phyloP scores from a whole-genome alignment of 2,329 filamentous ascomycete species.

The Fusarium burgessii region DNA sequence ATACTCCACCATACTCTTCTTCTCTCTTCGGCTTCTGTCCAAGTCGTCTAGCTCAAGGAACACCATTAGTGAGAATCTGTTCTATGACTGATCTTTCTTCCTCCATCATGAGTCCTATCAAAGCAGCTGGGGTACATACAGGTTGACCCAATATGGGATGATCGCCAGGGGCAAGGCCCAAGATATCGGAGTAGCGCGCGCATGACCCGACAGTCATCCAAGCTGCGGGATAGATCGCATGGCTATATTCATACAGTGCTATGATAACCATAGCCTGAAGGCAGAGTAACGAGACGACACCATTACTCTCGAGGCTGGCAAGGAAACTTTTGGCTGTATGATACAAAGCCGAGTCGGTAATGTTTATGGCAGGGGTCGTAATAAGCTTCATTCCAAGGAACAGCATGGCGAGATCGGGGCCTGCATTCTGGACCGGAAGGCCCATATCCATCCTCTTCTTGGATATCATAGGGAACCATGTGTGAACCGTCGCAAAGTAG shows the following conservation, averaged over 20 bases:
- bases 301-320: not conserved
- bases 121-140: fast-evolving
- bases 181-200: not conserved
- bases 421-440: not conserved
- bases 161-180: not conserved
- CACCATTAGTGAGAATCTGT: no score
- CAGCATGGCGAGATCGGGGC: not conserved
- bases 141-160: not conserved
- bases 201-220: not conserved
- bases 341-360: not conserved
- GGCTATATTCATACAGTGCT: not conserved
- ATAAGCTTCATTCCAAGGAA: not conserved
- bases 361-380: not conserved
- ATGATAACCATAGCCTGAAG: not conserved
- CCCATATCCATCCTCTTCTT: not conserved
- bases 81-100: no score
- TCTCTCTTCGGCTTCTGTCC: not conserved
- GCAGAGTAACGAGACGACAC: fast-evolving
- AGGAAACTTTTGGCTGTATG: not conserved
- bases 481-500: not conserved
- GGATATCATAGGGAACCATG: not conserved
- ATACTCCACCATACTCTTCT: not conserved
- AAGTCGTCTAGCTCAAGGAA: not conserved
- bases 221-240: not conserved
- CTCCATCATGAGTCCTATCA: fast-evolving